A percentile compares a stretch with the other conserved stretches of the same genome.
phyloP scores from a whole-genome alignment of 2,329 filamentous ascomycete species.

The Fusarium sp. region DNA sequence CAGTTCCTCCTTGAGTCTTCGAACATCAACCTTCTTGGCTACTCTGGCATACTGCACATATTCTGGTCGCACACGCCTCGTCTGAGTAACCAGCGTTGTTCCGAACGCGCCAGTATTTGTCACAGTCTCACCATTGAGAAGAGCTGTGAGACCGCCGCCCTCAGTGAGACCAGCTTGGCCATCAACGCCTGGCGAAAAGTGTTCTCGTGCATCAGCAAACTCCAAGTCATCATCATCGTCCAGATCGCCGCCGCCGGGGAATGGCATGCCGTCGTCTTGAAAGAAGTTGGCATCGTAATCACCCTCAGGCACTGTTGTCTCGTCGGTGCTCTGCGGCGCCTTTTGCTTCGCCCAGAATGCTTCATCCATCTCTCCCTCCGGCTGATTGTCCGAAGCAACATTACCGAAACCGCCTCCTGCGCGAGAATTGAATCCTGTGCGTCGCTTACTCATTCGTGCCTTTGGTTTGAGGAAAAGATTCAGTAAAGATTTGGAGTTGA shows the following conservation, averaged over 20 bases:
- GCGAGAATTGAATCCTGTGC: constrained; percentile 62
- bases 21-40: constrained; percentile 78
- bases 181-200: constrained; percentile 76
- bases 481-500: constrained; percentile 91
- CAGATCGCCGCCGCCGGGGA: constrained; percentile 69
- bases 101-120: constrained; percentile 67
- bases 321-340: constrained; percentile 64
- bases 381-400: constrained; percentile 62
- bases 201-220: constrained; percentile 84
- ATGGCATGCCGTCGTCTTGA: constrained; percentile 83
- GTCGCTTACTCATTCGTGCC: constrained; percentile 80
- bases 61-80: constrained; percentile 71
- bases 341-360: constrained; percentile 91
- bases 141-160: constrained; percentile 62
- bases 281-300: constrained; percentile 99
- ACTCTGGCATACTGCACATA: constrained; percentile 78
- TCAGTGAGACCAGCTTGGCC: constrained; percentile 61
- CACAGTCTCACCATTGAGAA: constrained; percentile 64
- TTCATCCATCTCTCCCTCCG: constrained; percentile 87
- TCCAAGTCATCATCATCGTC: constrained; percentile 75
- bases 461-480: constrained; percentile 95
- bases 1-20: constrained; percentile 75
- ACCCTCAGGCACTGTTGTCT: constrained; percentile 71
- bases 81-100: constrained; percentile 75
- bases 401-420: constrained; percentile 57